Evolutionary conservation across 78 protist species (phyloP).

Genomic region (Dictyostelium citrinum): DNA sequence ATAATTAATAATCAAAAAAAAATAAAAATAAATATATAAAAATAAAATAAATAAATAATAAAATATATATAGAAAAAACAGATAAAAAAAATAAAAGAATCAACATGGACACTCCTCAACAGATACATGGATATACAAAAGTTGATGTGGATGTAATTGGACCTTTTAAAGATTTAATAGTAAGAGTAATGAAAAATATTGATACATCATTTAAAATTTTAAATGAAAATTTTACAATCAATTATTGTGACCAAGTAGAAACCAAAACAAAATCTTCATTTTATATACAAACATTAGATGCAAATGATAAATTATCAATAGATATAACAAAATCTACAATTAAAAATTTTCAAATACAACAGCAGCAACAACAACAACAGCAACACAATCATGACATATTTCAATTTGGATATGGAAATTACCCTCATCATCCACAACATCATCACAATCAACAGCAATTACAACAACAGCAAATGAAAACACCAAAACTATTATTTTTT

Average conservation of each 20-base stretch:
- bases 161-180: conserved; percentile 7
- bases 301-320: conserved; percentile 2
- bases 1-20: not conserved
- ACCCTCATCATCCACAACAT: not conserved
- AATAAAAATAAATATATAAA: not conserved
- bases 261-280: conserved; percentile 25
- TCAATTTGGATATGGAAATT: not conserved
- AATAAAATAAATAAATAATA: not conserved
- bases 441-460: not conserved
- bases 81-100: not conserved
- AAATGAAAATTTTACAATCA: not conserved
- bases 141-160: conserved; percentile 41
- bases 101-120: not conserved
- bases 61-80: not conserved
- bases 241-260: conserved; percentile 31
- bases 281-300: conserved; percentile 32
- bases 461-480: not conserved
- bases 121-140: not conserved
- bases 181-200: conserved; percentile 12
- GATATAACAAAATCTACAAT: conserved; percentile 3
- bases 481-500: conserved; percentile 24
- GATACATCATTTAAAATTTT: conserved; percentile 1
- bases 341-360: not conserved
- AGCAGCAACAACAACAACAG: not conserved
- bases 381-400: not conserved